Evolutionary conservation across 2,329 filamentous ascomycete genomes (phyloP).

Genomic region (Paracorniculantispora psalliotae): DNA sequence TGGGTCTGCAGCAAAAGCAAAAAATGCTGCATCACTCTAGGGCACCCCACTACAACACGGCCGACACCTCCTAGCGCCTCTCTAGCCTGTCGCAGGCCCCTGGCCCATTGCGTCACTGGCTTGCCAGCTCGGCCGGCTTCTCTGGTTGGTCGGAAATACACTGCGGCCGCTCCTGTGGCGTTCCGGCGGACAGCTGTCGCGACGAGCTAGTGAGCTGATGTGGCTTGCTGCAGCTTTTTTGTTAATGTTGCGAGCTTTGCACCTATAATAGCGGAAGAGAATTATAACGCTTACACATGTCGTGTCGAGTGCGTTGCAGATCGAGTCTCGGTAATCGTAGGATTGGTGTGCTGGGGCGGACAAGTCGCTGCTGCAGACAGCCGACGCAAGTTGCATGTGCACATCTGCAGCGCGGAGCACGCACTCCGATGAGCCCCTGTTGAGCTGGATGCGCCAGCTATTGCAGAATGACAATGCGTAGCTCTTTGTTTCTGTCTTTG

Average conservation of each 20-base stretch:
- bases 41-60: not conserved
- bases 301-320: not conserved
- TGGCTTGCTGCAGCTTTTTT: too few relatives aligned
- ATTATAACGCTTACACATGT: too few relatives aligned
- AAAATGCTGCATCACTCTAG: not conserved
- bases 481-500: not conserved
- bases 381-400: too few relatives aligned
- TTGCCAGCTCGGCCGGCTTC: not conserved
- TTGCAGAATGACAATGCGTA: not conserved
- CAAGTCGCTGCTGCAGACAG: not conserved
- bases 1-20: not conserved
- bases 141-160: not conserved
- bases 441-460: not conserved
- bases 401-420: too few relatives aligned
- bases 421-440: too few relatives aligned
- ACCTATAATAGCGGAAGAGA: too few relatives aligned
- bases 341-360: not conserved
- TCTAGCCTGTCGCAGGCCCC: conserved; percentile 16
- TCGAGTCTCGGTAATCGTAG: not conserved
- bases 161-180: not conserved
- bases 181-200: not conserved
- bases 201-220: not conserved
- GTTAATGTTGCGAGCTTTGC: too few relatives aligned
- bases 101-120: conserved; percentile 22
- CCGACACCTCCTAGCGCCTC: not conserved